Base-by-base conservation (phyloP, 2,329 filamentous ascomycete species). In the Penicillium sp. region DNA sequence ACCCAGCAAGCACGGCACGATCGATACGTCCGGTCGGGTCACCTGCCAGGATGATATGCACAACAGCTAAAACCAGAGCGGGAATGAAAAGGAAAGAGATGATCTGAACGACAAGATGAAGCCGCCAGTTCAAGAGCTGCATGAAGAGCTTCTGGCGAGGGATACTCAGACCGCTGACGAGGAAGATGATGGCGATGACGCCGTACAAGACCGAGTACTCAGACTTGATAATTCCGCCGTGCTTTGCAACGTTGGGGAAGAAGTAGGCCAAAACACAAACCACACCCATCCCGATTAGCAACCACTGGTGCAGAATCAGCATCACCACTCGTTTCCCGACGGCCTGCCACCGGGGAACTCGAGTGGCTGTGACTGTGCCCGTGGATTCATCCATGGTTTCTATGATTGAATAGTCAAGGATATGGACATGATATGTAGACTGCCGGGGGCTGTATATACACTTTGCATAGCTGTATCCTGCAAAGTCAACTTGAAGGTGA, bases 91-190 rank as follows among this genome's bases (percentile, higher is more conserved):
- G 73, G 66, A 89, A 90, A 51, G 84, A 88, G 58, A 85, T 84
- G 1, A 82, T 79, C 66, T 91, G 88, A 1, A 88, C 85, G 23
- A 89, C 78, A 9, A 86, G 65, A 64, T 91, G 88, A 14, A 90
- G 74, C 18, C 86, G 82, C 86, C 85, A 89, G 54, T 88, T 87
- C 51, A 79, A 78, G 54, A 84, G 79, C 63, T 90, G 88, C 48
- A 78, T 73, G 39, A 82, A 72, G 9, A 90, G 75, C 62, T 89
- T 84, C 29, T 79, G 76, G 0, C 83, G 84, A 7, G 86, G 80
- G 16, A 91, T 82, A 48, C 88, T 88, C 62, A 89, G 80, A 3
- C 88, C 88, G 51, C 87, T 89, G 60, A 90, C 80, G 52, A 90
- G 77, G 70, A 91, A 91, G 63, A 90, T 88, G 63, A 89, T 72